phyloP scores from a whole-genome alignment of 257 asterid species.

The Capsicum chinense region DNA sequence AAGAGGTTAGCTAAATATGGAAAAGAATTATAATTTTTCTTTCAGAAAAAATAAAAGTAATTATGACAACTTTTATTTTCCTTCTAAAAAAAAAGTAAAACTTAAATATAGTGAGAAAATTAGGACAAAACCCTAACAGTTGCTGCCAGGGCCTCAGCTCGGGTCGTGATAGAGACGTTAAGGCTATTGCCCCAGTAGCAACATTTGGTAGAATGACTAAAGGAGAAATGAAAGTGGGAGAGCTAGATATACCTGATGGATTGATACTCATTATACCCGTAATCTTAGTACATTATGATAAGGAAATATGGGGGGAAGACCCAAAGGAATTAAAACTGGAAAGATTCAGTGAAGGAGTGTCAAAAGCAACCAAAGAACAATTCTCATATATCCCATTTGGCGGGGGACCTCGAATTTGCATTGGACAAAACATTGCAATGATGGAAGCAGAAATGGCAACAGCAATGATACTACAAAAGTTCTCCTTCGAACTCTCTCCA shows the following conservation, averaged over 20 bases:
- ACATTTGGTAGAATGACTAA: neutral
- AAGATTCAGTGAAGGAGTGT: conserved; percentile 35
- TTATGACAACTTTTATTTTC: too few species aligned
- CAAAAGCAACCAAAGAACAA: conserved; percentile 23
- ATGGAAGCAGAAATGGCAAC: conserved; percentile 41
- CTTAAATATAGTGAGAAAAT: neutral
- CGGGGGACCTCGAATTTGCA: conserved; percentile 46
- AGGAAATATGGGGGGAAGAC: conserved; percentile 44
- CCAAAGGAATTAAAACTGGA: conserved; percentile 43
- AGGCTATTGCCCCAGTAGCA: conserved; percentile 42
- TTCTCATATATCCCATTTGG: conserved; percentile 39
- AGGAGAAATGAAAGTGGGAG: conserved; percentile 33
- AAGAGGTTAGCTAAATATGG: too few species aligned
- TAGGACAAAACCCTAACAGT: too few species aligned
- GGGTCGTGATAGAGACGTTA: conserved; percentile 28
- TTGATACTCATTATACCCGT: conserved; percentile 27
- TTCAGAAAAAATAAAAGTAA: too few species aligned
- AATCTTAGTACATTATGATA: conserved; percentile 38
- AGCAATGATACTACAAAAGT: conserved; percentile 42
- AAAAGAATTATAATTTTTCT: too few species aligned
- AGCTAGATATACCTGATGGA: conserved; percentile 29
- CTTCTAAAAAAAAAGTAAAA: neutral
- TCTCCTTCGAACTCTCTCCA: conserved; percentile 39
- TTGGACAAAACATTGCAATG: conserved; percentile 43
- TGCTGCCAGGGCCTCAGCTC: too few species aligned